Percentiles rank a stretch among this genome's conserved stretches.
These are phyloP conservation scores for Loxodes magnus DNA, from an alignment of 73 alveolate species.

Conservation along the genomic window DNA sequence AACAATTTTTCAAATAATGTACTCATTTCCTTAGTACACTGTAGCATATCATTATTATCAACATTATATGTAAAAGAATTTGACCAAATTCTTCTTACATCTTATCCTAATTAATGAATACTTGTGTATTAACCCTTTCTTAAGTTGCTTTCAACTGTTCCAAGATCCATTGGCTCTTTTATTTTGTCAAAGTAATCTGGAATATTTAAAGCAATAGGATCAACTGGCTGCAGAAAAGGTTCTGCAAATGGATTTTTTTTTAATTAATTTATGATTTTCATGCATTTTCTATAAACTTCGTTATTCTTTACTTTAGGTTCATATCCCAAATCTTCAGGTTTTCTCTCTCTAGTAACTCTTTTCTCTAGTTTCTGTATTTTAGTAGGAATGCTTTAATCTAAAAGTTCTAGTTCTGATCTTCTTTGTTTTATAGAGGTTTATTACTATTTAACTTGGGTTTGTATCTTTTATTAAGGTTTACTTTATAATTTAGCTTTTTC, in stretches of 20 bases:
- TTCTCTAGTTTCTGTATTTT: too few species aligned
- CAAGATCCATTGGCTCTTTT: conserved; percentile 64
- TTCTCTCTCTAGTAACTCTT: too few species aligned
- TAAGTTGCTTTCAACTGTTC: conserved; percentile 52
- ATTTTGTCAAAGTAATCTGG: conserved; percentile 74
- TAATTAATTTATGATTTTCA: conserved; percentile 2
- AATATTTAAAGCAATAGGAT: conserved; percentile 27
- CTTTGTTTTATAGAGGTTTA: too few species aligned
- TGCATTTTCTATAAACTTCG: conserved; percentile 5
- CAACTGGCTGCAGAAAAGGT: conserved; percentile 30
- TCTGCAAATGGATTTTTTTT: conserved; percentile 4
- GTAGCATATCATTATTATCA: conserved; percentile 10
- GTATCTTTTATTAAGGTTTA: too few species aligned
- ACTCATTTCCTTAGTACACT: conserved; percentile 24
- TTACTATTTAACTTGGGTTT: too few species aligned
- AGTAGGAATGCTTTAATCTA: too few species aligned
- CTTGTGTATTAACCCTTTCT: conserved; percentile 13
- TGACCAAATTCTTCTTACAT: conserved; percentile 20
- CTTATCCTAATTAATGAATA: conserved; percentile 18
- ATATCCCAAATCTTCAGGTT: too few species aligned
- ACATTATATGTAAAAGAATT: conserved; percentile 21
- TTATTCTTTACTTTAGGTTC: not conserved
- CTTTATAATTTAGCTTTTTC: too few species aligned
- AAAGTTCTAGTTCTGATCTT: too few species aligned
- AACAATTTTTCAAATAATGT: conserved; percentile 11